phyloP scores from a whole-genome alignment of 805 yeast species.

The Scheffersomyces ergatensis region DNA sequence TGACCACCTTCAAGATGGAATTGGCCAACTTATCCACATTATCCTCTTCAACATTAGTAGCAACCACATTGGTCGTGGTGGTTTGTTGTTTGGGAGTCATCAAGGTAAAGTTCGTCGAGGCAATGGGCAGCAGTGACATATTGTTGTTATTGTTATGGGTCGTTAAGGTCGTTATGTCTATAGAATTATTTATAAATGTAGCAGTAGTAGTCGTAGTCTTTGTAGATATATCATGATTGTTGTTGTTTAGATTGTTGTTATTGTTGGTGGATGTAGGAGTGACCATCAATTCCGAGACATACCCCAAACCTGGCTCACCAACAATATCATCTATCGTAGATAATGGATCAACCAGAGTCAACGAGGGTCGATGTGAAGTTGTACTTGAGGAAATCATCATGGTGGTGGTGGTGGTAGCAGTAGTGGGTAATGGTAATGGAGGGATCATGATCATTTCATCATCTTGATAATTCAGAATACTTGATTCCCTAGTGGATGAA shows the following conservation, averaged over 20 bases:
- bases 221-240: background rate
- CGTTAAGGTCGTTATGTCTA: too few species aligned
- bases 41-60: conserved; percentile 6
- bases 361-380: background rate
- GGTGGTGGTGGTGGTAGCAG: too few species aligned
- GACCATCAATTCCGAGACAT: background rate
- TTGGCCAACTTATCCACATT: conserved; percentile 15
- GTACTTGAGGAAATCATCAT: background rate
- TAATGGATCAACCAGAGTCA: background rate
- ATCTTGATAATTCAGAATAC: background rate
- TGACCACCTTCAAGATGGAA: conserved; percentile 14
- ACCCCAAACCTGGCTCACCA: too few species aligned
- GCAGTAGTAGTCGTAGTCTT: background rate
- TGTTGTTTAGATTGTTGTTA: background rate
- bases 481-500: background rate
- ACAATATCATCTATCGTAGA: background rate
- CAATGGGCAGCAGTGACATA: too few species aligned
- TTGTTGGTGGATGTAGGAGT: background rate
- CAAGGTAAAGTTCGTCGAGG: too few species aligned
- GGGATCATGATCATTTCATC: background rate
- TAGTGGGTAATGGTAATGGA: background rate
- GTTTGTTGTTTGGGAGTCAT: too few species aligned
- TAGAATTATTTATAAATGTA: background rate
- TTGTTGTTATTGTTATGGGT: too few species aligned
- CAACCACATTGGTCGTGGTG: too few species aligned